phyloP scores from a whole-genome alignment of 1,284 basidiomycete species.

The Golubevia pallescens region DNA sequence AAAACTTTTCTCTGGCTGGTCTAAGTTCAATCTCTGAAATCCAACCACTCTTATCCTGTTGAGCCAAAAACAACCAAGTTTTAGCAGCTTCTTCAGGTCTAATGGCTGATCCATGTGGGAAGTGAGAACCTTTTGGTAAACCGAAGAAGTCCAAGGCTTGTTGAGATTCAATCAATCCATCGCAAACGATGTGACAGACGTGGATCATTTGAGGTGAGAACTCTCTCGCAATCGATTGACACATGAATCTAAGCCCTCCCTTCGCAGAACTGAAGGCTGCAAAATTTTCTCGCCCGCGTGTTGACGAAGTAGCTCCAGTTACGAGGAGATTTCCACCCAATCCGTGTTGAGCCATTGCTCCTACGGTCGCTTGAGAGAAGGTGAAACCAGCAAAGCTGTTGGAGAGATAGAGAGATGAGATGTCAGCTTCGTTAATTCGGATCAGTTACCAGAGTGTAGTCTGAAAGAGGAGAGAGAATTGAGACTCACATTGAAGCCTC shows the following conservation, averaged over 20 bases:
- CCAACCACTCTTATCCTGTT: constrained; percentile 35
- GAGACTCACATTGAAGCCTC: constrained; percentile 26
- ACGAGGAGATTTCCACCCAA: constrained; percentile 35
- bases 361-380: constrained; percentile 30
- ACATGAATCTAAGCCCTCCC: constrained; percentile 28
- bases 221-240: constrained; percentile 39
- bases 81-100: constrained; percentile 45
- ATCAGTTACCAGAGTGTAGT: no score
- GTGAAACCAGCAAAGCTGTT: constrained; percentile 26
- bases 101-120: constrained; percentile 26
- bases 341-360: constrained; percentile 18
- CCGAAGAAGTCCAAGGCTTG: constrained; percentile 27
- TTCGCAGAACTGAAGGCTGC: constrained; percentile 44
- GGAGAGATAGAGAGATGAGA: not conserved
- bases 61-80: constrained; percentile 45
- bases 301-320: constrained; percentile 40
- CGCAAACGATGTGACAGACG: constrained; percentile 41
- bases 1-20: constrained; percentile 43
- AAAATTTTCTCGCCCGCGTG: constrained; percentile 36
- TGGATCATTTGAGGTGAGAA: constrained; percentile 32
- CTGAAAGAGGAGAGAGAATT: no score
- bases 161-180: constrained; percentile 44
- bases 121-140: constrained; percentile 30
- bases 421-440: no score
- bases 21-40: constrained; percentile 45